Base-by-base conservation (phyloP, 148 eudicot species). In the Persicaria tinctoria region DNA sequence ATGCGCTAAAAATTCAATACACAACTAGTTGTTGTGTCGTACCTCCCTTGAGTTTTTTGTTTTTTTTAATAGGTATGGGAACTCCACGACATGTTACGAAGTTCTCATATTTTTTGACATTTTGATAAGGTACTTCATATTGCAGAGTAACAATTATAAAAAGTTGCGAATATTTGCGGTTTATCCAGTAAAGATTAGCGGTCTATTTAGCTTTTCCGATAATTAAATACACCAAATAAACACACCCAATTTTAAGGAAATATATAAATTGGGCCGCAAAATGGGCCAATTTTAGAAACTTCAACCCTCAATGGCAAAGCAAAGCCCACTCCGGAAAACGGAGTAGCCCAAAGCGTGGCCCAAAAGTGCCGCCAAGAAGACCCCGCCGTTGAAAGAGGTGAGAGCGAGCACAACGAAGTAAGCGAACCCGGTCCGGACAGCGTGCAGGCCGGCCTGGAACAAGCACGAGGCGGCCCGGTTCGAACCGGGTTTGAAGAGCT, bases 371-470 rank as follows among this genome's bases (percentile, higher is more conserved):
- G 86, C 92, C 23, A 92, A 20, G 69, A 92, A 92, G 41, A 92
- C 83, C 17, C 97, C 97, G 8, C 79, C 92, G 62, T 92, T 92
- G 79, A 73, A 90, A 6, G 97, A 88, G 82, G 85, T 79, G 70
- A 90, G 86, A 23, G 94, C 86, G 69, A 92, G 60, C 16, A 92
- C 87, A n/a, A 90, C 87, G 87, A 92, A 68, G 74, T 89, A 92
- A 11, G 80, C 76, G 10, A 92, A 51, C 55, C 88, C 91, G 44
- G 83, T 83, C 64, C 97, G 86, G 17, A 92, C 74, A 0, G 82
- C 80, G 20, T 85, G 82, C 16, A 90, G 16, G 7, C 84, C 92
- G 10, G 86, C 76, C 77, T 79, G 83, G 48, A 84, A 87, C 46
- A 89, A 70, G 20, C 85, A 77, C 1, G 81, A 68, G 0, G 80